Evolutionary conservation across 1,284 basidiomycete species (phyloP).

Genomic region (Ustilago xerochloae): DNA sequence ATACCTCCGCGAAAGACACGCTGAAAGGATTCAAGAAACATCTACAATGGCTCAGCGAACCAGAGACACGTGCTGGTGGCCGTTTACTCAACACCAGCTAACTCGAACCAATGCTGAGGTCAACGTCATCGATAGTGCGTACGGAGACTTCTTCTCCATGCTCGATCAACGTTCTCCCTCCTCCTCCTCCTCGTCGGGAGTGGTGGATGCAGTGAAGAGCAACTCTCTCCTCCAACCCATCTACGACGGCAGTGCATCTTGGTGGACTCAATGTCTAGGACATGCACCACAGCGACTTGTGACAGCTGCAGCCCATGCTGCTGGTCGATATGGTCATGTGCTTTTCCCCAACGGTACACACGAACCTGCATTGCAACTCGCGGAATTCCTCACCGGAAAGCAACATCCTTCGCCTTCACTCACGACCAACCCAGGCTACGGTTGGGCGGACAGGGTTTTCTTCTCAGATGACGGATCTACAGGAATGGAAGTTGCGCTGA

Average conservation of each 20-base stretch:
- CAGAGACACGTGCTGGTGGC: constrained; percentile 90
- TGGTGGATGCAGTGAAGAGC: constrained; percentile 2
- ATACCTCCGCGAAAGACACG: constrained; percentile 77
- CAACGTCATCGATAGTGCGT: constrained; percentile 85
- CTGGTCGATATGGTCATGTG: constrained; percentile 94
- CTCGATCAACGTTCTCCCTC: constrained; percentile 30
- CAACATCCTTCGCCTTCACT: constrained; percentile 37
- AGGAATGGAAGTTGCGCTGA: constrained; percentile 93
- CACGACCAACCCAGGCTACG: constrained; percentile 62
- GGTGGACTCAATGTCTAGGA: constrained; percentile 97
- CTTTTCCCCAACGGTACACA: constrained; percentile 92
- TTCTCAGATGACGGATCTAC: constrained; percentile 95
- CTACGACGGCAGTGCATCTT: constrained; percentile 92
- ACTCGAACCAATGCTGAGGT: constrained; percentile 53
- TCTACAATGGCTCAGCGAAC: constrained; percentile 82
- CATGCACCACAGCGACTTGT: constrained; percentile 83
- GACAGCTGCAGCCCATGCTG: constrained; percentile 86
- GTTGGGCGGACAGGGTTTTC: constrained; percentile 91
- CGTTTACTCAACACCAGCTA: constrained; percentile 87
- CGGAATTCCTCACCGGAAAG: constrained; percentile 76
- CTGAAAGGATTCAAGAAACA: constrained; percentile 76
- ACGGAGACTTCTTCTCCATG: constrained; percentile 81
- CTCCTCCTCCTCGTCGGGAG: neutral
- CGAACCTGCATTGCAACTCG: constrained; percentile 82
- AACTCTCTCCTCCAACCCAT: constrained; percentile 75